Base-by-base conservation (phyloP, 1,284 basidiomycete genomes). In the Tylopilus orsonianus region DNA sequence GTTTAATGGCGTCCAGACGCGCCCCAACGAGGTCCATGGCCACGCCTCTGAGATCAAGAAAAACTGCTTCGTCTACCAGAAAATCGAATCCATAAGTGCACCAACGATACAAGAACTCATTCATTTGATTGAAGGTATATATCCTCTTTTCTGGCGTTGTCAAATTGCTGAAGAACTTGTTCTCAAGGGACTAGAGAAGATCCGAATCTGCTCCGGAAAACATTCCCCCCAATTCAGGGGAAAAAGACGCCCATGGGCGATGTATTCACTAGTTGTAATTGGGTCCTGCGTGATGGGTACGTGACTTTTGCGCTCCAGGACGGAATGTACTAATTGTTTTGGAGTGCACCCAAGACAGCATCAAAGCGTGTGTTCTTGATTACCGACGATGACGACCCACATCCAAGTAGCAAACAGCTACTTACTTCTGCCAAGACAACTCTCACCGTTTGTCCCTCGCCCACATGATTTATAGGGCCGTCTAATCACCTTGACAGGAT, bases 281-380 rank as follows among this genome's bases (percentile, higher is more conserved):
- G 88, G 81, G 78, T 93, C 18, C 75, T 96, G 45, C 84, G 91
- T 18, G 89, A 93, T 60, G 85, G 87, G 93, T 94, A 9, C 54
- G 60, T 77, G 66, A 10, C 14, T 42, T 42, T 44, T n/a, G 3
- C 16, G 7, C 10, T 22, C 33, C 3, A 6, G 3, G 4, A 34
- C 14, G 10, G 9, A n/a, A 30, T 32, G 4, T 9, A 35, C 48
- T 24, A 3, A 37, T 5, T 38, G 41, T 38, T 53, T 43, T 49
- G 30, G 55, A 93, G 92, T 13, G 91, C 80, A 46, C 90, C 83
- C 5, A 93, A 91, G 59, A 87, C 85, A 0, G 92, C 93, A 1
- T 85, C 87, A 27, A 95, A 96, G 63, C 85, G 95, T 8, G 80
- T 98, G 1, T 97, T 98, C 63, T 75, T 94, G 42, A 88, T 99